phyloP scores from a whole-genome alignment of 768 basidiomycete species.

The Leucosporidium scottii region DNA sequence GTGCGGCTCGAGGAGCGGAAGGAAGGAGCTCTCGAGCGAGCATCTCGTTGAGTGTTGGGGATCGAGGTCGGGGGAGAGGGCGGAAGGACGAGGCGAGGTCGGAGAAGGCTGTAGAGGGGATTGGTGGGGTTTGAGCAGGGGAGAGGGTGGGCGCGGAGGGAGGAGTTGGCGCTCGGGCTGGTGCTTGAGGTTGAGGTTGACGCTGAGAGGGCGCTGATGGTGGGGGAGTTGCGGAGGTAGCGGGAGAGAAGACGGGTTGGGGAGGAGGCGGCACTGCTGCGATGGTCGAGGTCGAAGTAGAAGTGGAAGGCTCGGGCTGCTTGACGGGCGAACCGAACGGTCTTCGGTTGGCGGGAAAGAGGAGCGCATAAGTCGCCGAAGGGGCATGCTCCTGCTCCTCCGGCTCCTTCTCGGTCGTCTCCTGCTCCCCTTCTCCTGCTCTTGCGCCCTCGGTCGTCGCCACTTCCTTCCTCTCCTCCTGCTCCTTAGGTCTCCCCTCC shows the following conservation, averaged over 20 bases:
- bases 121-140: neutral
- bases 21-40: neutral
- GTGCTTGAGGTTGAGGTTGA: neutral
- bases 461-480: no score
- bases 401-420: no score
- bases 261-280: neutral
- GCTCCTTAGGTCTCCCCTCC: no score
- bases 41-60: neutral
- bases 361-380: neutral
- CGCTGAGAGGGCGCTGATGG: no score
- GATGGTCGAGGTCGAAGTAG: neutral
- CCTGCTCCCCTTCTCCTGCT: no score
- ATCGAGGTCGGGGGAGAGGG: neutral
- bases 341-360: neutral
- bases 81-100: neutral
- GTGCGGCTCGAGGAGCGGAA: neutral
- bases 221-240: neutral
- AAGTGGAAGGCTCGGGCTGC: neutral
- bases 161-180: no score
- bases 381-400: neutral
- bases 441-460: no score
- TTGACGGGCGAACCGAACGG: neutral
- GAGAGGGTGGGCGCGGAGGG: neutral
- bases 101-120: neutral
- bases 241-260: neutral